Conservation (phyloP, 768 basidiomycete species). For the Tylopilus intermedius region DNA sequence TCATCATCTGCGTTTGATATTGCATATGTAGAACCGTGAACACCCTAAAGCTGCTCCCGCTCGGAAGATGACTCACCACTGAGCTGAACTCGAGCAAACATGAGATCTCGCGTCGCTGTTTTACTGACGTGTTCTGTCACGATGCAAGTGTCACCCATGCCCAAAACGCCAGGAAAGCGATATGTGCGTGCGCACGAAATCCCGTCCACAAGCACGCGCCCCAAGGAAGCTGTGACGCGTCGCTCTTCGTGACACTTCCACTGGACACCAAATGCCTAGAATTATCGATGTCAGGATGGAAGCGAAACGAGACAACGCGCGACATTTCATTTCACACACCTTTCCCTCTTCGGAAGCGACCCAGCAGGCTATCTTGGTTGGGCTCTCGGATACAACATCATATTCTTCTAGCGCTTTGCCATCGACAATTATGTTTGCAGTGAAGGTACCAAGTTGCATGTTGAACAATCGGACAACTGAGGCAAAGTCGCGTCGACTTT, state of each 20-base stretch:
- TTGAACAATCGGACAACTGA: neutral
- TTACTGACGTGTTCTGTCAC: neutral
- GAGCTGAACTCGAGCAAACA: slow-evolving; percentile 18
- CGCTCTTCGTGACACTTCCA: slow-evolving; percentile 6
- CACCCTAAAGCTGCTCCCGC: neutral
- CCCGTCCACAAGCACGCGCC: slow-evolving; percentile 11
- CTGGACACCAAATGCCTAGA: slow-evolving; percentile 11
- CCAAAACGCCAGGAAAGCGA: neutral
- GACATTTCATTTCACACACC: neutral
- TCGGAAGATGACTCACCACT: slow-evolving; percentile 9
- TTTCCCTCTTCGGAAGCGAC: slow-evolving; percentile 11
- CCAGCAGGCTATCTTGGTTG: slow-evolving; percentile 19
- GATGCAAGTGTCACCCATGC: neutral
- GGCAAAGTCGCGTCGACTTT: too few relatives aligned
- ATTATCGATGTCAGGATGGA: neutral
- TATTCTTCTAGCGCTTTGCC: slow-evolving; percentile 12
- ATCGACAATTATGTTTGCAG: slow-evolving; percentile 12
- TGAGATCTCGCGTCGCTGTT: neutral
- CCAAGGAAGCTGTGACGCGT: neutral
- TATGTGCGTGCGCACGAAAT: accelerated
- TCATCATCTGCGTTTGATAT: neutral
- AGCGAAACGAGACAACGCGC: neutral
- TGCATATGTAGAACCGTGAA: neutral
- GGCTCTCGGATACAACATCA: slow-evolving; percentile 1
- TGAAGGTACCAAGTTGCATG: slow-evolving; percentile 18